phyloP scores from a whole-genome alignment of 2,329 filamentous ascomycete genomes.

The Clathrospora elynae region DNA sequence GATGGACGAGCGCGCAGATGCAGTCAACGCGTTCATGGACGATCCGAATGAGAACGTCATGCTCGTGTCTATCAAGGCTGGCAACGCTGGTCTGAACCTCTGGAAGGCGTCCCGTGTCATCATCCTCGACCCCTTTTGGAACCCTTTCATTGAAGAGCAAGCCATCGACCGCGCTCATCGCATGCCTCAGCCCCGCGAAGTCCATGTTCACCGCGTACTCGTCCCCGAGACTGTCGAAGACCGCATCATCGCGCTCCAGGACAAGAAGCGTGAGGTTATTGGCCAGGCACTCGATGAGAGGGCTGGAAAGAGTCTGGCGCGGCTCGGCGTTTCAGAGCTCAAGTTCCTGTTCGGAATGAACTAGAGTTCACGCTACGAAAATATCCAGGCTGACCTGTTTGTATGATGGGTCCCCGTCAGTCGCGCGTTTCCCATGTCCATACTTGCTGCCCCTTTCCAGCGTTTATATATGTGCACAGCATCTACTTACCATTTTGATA shows the following conservation, averaged over 20 bases:
- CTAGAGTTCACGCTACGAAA: no score
- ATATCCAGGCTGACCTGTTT: no score
- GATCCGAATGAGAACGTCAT: conserved; percentile 67
- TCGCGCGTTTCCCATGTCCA: no score
- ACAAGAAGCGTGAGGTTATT: conserved; percentile 77
- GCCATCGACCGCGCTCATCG: conserved; percentile 88
- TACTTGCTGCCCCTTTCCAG: no score
- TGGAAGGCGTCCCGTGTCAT: conserved; percentile 83
- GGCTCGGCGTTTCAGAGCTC: conserved; percentile 70
- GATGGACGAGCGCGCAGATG: conserved; percentile 66
- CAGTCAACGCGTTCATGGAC: conserved; percentile 71
- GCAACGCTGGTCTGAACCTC: conserved; percentile 85
- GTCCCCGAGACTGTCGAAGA: conserved; percentile 83
- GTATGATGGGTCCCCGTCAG: no score
- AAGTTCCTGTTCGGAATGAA: conserved; percentile 68
- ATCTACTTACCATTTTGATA: no score
- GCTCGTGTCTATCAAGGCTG: conserved; percentile 78
- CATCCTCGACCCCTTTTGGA: conserved; percentile 93
- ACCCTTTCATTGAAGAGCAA: conserved; percentile 90
- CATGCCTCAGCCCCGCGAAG: conserved; percentile 76
- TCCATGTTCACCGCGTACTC: conserved; percentile 80
- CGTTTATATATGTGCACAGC: no score
- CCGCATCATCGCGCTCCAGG: conserved; percentile 77
- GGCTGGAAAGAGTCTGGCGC: conserved; percentile 67
- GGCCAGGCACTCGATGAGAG: conserved; percentile 79